Evolutionary conservation across 192 early-diverging fungal species (phyloP).

Genomic region (Allomyces arbusculus): DNA sequence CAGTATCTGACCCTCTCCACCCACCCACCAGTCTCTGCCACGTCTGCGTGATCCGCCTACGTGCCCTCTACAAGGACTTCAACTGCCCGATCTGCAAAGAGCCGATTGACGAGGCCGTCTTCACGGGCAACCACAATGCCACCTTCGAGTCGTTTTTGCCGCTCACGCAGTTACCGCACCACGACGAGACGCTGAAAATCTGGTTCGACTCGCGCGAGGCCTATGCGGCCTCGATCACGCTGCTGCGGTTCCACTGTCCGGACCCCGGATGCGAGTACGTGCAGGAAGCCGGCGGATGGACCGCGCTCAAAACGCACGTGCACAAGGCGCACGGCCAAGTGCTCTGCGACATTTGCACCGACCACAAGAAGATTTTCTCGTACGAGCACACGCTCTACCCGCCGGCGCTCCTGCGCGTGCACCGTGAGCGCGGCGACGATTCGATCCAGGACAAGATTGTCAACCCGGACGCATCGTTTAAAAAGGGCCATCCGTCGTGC

Average conservation of each 20-base stretch:
- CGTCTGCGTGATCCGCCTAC: conserved; percentile 69
- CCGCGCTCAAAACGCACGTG: conserved; percentile 62
- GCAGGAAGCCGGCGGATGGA: conserved; percentile 52
- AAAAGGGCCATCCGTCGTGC: conserved; percentile 74
- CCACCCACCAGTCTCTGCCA: conserved; percentile 46
- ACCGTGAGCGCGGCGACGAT: conserved; percentile 44
- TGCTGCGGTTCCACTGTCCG: conserved; percentile 75
- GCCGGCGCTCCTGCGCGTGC: conserved; percentile 44
- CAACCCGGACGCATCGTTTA: conserved; percentile 33
- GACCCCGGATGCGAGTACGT: conserved; percentile 43
- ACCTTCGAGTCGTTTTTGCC: conserved; percentile 13
- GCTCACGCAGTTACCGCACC: conserved; percentile 22
- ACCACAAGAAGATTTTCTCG: conserved; percentile 78
- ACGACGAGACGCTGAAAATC: conserved; percentile 45
- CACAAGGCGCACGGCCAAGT: conserved; percentile 47
- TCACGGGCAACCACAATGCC: not conserved
- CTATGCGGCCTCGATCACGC: conserved; percentile 45
- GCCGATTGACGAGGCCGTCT: conserved; percentile 20
- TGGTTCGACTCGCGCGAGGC: conserved; percentile 57
- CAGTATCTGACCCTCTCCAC: not conserved
- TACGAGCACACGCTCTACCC: conserved; percentile 82
- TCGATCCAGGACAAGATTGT: conserved; percentile 30
- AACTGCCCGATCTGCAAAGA: conserved; percentile 86
- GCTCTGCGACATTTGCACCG: conserved; percentile 74
- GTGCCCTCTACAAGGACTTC: conserved; percentile 68